These are phyloP conservation scores for Marvania coccoides DNA, from an alignment of 139 green algal species.

Conservation along the genomic window DNA sequence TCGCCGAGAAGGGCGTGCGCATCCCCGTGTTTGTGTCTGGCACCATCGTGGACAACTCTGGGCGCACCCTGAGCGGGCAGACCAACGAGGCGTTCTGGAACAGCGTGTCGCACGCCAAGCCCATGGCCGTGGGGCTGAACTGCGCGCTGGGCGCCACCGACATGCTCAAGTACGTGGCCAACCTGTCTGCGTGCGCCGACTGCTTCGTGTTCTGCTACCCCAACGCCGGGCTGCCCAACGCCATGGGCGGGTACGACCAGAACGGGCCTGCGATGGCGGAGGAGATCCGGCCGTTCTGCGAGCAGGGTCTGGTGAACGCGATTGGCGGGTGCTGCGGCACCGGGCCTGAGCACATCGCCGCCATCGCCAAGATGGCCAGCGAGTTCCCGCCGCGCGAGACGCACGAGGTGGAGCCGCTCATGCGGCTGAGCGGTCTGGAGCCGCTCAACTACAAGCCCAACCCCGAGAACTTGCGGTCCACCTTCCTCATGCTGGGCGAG, in stretches of 20 bases:
- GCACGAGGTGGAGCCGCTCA: slow-evolving; percentile 50
- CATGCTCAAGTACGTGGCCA: slow-evolving; percentile 93
- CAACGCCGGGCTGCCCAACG: slow-evolving; percentile 96
- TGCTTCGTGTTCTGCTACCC: slow-evolving; percentile 97
- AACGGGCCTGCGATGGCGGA: slow-evolving; percentile 88
- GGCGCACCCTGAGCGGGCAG: slow-evolving; percentile 92
- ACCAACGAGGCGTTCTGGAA: slow-evolving; percentile 99
- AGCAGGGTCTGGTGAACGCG: slow-evolving; percentile 82
- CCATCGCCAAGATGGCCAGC: slow-evolving; percentile 52
- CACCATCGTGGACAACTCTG: slow-evolving; percentile 94
- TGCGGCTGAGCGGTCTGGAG: slow-evolving; percentile 92
- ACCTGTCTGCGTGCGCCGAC: slow-evolving; percentile 78
- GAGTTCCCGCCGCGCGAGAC: slow-evolving; percentile 58
- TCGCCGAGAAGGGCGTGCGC: slow-evolving; percentile 63
- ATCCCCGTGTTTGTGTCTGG: slow-evolving; percentile 93
- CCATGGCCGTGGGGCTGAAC: slow-evolving; percentile 93
- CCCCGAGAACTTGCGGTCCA: slow-evolving; percentile 61
- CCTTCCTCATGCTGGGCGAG: slow-evolving; percentile 95
- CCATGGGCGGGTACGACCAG: slow-evolving; percentile 98
- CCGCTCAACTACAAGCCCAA: slow-evolving; percentile 87
- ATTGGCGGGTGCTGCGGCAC: slow-evolving; percentile 95
- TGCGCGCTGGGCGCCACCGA: slow-evolving; percentile 91
- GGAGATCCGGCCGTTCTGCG: slow-evolving; percentile 87
- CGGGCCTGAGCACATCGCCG: slow-evolving; percentile 83
- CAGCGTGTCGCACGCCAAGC: slow-evolving; percentile 82